Evolutionary conservation across 352 stramenopile genomes (phyloP), one percentile per base, ranked within the genome.

Genomic region (Elongisporangium anandrum): DNA sequence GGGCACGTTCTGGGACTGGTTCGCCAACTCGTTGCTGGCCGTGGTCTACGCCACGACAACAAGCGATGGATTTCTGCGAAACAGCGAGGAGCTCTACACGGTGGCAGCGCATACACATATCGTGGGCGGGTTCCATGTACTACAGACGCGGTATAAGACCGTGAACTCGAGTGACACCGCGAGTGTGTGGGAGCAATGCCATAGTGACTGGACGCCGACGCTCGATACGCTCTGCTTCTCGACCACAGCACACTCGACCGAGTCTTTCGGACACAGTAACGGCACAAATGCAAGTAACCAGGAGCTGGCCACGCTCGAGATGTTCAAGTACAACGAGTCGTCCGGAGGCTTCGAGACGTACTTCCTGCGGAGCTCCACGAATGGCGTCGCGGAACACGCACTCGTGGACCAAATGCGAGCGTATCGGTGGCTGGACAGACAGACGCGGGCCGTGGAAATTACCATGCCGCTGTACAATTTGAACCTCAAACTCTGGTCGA

Each of bases 71-170:
- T 29, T 65, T 2, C 13, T 26, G 10, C 50, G 59, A 0, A 56
- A 19, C 17, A 19, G 34, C 0, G 60, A 79, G 2, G 67, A 83
- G 50, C 26, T 68, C 17, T 90, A 87, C 61, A 90, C 77, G 3
- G 61, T 90, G 21, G 81, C 81, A 12, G 78, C 78, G 2, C 78
- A 87, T 50, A 90, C 74, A 0, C 57, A 79, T 9, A 87, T 90
- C 34, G 67, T 90, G 12, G 76, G 78, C 8, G 78, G 81, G 21
- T 90, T 90, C 64, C 72, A 88, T 48, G n/a, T 90, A 26, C 58
- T 81, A 41, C 81, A 90, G 57, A 78, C 60, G 23, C 60, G 78
- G 3, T 87, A 82, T 51, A 59, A 50, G 9, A 56, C 69, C 1
- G 65, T 87, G 38, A 87, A 86, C 45, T 81, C 74, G 38, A 81